Base-by-base conservation (phyloP, 371 early-diverging fungal species). In the Mucor plumbeus region DNA sequence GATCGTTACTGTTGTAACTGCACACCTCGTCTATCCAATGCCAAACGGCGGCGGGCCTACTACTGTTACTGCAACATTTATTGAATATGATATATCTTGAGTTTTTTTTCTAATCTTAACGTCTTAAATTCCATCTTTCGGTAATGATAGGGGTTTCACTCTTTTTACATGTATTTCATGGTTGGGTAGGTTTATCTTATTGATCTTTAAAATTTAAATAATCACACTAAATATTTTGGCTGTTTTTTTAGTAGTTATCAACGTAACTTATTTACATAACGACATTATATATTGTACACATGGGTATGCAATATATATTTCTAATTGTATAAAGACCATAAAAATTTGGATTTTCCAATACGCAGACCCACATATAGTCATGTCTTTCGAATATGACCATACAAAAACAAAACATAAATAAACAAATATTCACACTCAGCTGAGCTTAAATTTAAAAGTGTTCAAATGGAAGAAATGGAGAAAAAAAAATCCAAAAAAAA, bases 31-130 rank as follows among this genome's bases (percentile, higher is more conserved):
- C 10, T 79, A 80, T 43, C 53, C 74, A 5, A 68, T 83, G 7
- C 78, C 79, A 4, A 81, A 81, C 3, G 69, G 74, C 11, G 83
- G 81, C 5, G 76, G 80, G 3, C 69, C 79, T 8, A 78, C 70
- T 34, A 79, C 77, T 2, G 81, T 81, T 3, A 74, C 76, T 1
- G 74, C 68, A 17, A 80, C 77, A 53, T 76, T 83, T 53, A 62
- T 76, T 59, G 59, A 78, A 0, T 76, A 80, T 72, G 48, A 65
- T n/a, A 10, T 80, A 44, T 76, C 84, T 21, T 81, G 78, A 55
- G 66, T 76, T 55, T 58, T 75, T 7, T 73, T 80, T 4, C 53
- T 80, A 59, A 58, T 74, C 15, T 44, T 69, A 9, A 72, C 54
- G 26, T 69, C 68, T 5, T 65, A 72, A 68, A 53, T 69, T 15